Evolutionary conservation across 139 green algal species (phyloP).

Genomic region (Chlorella sorokiniana): DNA sequence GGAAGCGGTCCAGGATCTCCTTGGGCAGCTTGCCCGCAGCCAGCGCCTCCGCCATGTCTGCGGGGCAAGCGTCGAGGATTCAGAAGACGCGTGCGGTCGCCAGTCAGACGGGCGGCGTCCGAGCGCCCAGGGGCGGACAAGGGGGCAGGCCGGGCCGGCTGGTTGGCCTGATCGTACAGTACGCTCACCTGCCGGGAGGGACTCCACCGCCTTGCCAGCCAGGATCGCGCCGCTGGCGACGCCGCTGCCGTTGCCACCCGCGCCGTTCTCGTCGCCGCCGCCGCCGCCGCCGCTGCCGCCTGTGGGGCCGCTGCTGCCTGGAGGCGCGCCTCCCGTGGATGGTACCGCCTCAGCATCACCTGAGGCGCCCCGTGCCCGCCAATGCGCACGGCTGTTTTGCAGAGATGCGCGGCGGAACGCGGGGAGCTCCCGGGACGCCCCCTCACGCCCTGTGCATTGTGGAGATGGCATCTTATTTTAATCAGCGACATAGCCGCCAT

Average conservation of each 20-base stretch:
- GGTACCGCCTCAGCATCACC: constrained; percentile 3
- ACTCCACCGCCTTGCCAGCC: constrained; percentile 46
- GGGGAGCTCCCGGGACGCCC: too few relatives aligned
- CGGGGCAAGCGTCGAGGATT: too few relatives aligned
- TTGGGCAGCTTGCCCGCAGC: constrained; percentile 58
- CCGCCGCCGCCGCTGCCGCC: constrained; percentile 26
- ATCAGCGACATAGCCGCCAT: background rate
- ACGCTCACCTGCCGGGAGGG: constrained; percentile 42
- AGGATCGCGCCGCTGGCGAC: constrained; percentile 25
- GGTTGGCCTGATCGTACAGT: too few relatives aligned
- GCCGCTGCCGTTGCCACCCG: background rate
- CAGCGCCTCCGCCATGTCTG: constrained; percentile 73
- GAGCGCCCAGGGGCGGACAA: too few relatives aligned
- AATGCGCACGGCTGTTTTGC: background rate
- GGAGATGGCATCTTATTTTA: too few relatives aligned
- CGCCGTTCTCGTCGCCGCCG: constrained; percentile 26
- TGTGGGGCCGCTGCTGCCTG: constrained; percentile 14
- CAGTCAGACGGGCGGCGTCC: too few relatives aligned
- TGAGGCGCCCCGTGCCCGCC: background rate
- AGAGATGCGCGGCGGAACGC: too few relatives aligned
- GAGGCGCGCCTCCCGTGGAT: background rate
- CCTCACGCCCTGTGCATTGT: too few relatives aligned
- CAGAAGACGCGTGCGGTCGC: too few relatives aligned
- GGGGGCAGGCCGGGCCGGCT: too few relatives aligned
- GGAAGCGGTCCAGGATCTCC: constrained; percentile 75